Conservation (phyloP, 225 moss, liverwort and hornwort species). For the Rhytidiadelphus loreus region DNA sequence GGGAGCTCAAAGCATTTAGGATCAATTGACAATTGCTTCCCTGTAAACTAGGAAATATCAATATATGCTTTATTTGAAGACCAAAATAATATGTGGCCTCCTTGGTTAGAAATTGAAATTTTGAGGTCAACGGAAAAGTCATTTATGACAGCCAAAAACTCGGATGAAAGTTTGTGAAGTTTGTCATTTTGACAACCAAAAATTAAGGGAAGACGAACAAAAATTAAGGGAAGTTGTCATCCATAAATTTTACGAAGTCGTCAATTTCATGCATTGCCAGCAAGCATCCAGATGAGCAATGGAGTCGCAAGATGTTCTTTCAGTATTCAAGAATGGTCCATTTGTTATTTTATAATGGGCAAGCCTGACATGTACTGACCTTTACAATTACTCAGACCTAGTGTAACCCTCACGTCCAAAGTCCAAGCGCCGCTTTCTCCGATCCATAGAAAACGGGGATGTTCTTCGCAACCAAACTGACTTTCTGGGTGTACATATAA, state of each 20-base stretch:
- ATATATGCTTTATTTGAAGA: not conserved
- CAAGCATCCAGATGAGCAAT: not conserved
- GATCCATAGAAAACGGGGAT: not conserved
- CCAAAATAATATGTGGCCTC: not conserved
- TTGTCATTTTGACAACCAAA: not conserved
- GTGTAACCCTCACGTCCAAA: not conserved
- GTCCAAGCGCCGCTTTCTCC: not conserved
- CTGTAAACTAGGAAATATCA: not conserved
- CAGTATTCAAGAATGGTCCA: too few species aligned
- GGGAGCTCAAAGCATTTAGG: not conserved
- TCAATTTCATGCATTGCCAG: not conserved
- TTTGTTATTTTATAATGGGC: not conserved
- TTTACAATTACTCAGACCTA: not conserved
- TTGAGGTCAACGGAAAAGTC: too few species aligned
- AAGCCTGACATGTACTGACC: not conserved
- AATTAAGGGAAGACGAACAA: too few species aligned
- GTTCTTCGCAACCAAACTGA: not conserved
- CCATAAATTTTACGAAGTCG: not conserved
- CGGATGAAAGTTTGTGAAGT: not conserved
- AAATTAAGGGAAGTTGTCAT: not conserved
- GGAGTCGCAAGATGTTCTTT: not conserved
- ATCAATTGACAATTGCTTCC: not conserved
- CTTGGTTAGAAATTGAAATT: not conserved
- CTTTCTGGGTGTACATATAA: not conserved
- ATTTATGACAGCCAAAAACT: not conserved